A percentile compares a stretch with the other conserved stretches of the same genome.
Conservation (phyloP, 257 asterid genomes). For the Anisodus tanguticus region DNA sequence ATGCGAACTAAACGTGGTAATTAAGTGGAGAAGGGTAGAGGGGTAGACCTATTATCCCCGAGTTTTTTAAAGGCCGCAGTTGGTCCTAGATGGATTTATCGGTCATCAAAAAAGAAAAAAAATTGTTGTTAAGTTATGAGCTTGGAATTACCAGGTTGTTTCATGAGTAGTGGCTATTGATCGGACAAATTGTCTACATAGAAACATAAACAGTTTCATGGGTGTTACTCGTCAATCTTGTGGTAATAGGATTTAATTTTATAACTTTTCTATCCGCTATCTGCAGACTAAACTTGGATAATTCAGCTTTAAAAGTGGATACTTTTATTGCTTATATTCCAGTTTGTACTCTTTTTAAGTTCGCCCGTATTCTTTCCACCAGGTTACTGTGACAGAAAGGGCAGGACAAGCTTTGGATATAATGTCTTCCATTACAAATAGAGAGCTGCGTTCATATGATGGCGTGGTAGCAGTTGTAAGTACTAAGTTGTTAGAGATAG, state of each 20-base stretch:
- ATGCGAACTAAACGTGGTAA: background rate
- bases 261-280: background rate
- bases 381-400: conserved; percentile 90
- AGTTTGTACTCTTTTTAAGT: conserved; percentile 19
- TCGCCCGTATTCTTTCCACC: conserved; percentile 26
- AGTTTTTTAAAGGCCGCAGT: background rate
- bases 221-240: background rate
- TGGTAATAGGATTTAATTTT: background rate
- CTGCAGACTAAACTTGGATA: background rate
- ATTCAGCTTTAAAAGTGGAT: conserved; percentile 21
- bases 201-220: background rate
- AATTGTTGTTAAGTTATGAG: background rate
- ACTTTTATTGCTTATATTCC: background rate
- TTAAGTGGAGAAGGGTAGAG: background rate
- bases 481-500: conserved; percentile 41
- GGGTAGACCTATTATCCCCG: background rate
- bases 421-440: conserved; percentile 67
- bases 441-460: conserved; percentile 74
- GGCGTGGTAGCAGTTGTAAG: conserved; percentile 92
- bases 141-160: background rate
- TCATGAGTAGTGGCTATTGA: conserved; percentile 2
- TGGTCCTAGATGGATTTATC: background rate
- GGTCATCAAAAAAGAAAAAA: background rate
- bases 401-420: conserved; percentile 86
- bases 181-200: background rate